phyloP scores from a whole-genome alignment of 176 grass and related monocot genomes.

The Hsuehochloa calcarea region DNA sequence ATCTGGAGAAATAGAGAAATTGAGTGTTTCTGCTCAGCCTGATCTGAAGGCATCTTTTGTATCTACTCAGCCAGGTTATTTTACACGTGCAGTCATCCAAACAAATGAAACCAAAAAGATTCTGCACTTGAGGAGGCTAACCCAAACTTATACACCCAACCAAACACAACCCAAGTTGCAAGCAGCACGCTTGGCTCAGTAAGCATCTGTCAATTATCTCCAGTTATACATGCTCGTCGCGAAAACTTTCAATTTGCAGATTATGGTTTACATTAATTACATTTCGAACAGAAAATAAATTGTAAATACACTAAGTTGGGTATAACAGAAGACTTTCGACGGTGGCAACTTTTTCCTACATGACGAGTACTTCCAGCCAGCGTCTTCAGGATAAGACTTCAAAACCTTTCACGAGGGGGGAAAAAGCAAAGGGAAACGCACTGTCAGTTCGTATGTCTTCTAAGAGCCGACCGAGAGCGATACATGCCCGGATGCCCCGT shows the following conservation, averaged over 20 bases:
- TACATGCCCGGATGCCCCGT: background rate
- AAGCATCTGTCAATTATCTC: background rate
- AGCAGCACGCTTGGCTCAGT: background rate
- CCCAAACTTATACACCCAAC: no score
- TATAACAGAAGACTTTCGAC: background rate
- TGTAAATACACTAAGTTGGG: background rate
- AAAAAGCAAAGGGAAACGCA: background rate
- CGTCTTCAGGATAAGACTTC: background rate
- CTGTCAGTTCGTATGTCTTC: background rate
- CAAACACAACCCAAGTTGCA: background rate
- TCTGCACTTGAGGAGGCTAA: no score
- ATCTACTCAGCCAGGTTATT: fast-evolving
- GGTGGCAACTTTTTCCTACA: background rate
- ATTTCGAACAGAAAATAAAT: background rate
- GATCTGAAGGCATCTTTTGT: fast-evolving
- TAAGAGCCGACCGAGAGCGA: background rate
- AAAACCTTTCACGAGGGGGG: background rate
- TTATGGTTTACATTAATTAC: background rate
- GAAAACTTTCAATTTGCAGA: background rate
- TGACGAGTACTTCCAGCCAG: no score
- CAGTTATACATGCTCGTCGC: background rate
- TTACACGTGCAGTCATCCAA: no score
- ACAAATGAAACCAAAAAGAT: no score
- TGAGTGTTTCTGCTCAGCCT: no score
- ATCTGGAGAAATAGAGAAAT: no score